Base-by-base conservation (phyloP, 2,329 filamentous ascomycete species). In the Monilinia polystroma region DNA sequence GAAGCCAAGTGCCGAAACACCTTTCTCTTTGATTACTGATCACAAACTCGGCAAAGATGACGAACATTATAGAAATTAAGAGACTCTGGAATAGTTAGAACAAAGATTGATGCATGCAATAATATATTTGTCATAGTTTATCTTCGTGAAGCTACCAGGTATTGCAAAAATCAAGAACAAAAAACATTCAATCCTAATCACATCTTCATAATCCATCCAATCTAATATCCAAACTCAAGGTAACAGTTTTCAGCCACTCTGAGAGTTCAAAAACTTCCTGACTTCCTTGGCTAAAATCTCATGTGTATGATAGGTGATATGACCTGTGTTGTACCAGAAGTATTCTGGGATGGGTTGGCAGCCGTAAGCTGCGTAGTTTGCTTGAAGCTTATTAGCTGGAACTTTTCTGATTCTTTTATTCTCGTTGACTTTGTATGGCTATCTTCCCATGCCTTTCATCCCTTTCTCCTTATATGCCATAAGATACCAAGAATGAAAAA, bases 291-390 rank as follows among this genome's bases (percentile, higher is more conserved):
- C 78, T 60, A 82, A 71, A 47, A 79, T 73, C 60, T 76, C 70
- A 73, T 82, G 80, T 1, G 78, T 75, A 53, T 77, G 74, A 59
- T 75, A 80, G 1, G 79, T 81, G 71, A 82, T 74, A 77, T 83
- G 81, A 0, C 81, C 81, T 7, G 76, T 77, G 69, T 82, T 79
- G 63, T 79, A 82, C 81, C 81, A 82, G 63, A 82, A 81, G 70
- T 82, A 83, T 51, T 78, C 75, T 7, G 77, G 70, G 63, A 82
- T 69, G 20, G 79, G 76, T 55, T 77, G 74, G 72, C 81, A 83
- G 4, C 80, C 81, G 74, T 83, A 83, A 26, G 75, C 76, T 23
- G 68, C 73, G 66, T 81, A 81, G 63, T 81, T 75, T 5, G 72
- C 63, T 66, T 7, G 41, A 10, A 7, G 18, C 2, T n/a, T n/a